Evolutionary conservation across 2,329 filamentous ascomycete species (phyloP).

Genomic region (Colletotrichum sp.): DNA sequence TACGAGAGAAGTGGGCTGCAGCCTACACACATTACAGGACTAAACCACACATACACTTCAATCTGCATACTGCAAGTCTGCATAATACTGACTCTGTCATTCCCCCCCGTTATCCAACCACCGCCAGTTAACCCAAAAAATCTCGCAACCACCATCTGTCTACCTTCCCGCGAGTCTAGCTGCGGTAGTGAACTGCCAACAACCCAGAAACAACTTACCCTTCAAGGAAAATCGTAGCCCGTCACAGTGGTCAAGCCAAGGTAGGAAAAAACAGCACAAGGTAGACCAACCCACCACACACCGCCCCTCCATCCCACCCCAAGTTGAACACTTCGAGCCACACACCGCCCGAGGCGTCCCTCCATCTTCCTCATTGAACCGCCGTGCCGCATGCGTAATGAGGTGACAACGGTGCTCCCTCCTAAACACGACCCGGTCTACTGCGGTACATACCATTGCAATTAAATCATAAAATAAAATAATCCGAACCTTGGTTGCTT

Average conservation of each 20-base stretch:
- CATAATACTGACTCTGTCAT: background rate
- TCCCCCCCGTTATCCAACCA: background rate
- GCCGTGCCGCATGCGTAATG: background rate
- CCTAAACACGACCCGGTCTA: background rate
- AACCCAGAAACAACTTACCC: background rate
- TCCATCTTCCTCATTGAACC: background rate
- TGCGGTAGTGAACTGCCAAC: background rate
- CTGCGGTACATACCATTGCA: background rate
- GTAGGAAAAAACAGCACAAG: background rate
- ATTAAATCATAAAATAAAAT: background rate
- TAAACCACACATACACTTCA: background rate
- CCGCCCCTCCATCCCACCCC: background rate
- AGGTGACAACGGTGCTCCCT: background rate
- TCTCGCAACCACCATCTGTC: background rate
- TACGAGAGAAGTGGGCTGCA: background rate
- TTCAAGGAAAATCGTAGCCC: background rate
- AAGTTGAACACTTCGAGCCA: background rate
- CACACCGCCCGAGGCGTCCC: conserved; percentile 9
- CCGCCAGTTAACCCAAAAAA: background rate
- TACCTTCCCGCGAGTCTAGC: background rate
- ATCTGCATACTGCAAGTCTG: background rate
- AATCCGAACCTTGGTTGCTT: background rate
- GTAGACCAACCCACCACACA: background rate
- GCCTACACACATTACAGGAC: background rate
- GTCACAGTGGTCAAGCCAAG: background rate